These are phyloP conservation scores for Cruciata laevipes DNA, from an alignment of 257 asterid genomes.

Conservation along the genomic window DNA sequence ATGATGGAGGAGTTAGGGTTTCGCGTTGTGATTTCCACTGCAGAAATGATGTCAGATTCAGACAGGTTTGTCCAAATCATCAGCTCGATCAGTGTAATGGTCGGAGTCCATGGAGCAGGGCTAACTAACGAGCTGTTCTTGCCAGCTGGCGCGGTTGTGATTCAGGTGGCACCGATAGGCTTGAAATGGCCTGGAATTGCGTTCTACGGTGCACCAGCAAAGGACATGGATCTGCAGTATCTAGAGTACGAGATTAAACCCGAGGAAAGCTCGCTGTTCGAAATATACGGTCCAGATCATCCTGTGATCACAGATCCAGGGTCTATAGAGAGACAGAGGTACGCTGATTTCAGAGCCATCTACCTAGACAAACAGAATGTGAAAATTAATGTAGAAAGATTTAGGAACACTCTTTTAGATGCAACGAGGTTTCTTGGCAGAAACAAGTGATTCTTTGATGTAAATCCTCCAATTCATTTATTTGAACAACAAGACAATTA, in stretches of 20 bases:
- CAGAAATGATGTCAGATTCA: slow-evolving; percentile 20
- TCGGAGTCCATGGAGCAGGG: slow-evolving; percentile 64
- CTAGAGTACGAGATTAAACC: slow-evolving; percentile 46
- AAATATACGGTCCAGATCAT: slow-evolving; percentile 30
- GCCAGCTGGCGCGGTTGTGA: slow-evolving; percentile 40
- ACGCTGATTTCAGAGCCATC: slow-evolving; percentile 18
- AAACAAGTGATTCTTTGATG: neutral
- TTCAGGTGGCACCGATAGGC: slow-evolving; percentile 41
- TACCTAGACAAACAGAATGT: slow-evolving; percentile 47
- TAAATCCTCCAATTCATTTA: slow-evolving; percentile 1
- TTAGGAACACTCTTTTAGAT: slow-evolving; percentile 41
- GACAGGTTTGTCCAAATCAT: slow-evolving; percentile 22
- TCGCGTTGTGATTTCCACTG: slow-evolving; percentile 26
- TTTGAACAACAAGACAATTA: neutral
- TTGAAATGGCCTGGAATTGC: slow-evolving; percentile 36
- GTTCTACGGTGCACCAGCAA: slow-evolving; percentile 42
- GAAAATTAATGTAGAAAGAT: slow-evolving; percentile 35
- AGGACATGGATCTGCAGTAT: slow-evolving; percentile 36
- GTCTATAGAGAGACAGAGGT: slow-evolving; percentile 31
- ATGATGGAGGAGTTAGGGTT: slow-evolving; percentile 46
- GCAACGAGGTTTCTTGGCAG: slow-evolving; percentile 29
- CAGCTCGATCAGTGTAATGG: slow-evolving; percentile 45
- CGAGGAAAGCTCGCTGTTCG: slow-evolving; percentile 47
- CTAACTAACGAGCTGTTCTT: slow-evolving; percentile 49
- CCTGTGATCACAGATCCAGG: slow-evolving; percentile 34